A percentile compares a stretch with the other conserved stretches of the same genome.
Evolutionary conservation across 2,329 filamentous ascomycete species (phyloP).

Genomic region (Stenocarpella maydis): DNA sequence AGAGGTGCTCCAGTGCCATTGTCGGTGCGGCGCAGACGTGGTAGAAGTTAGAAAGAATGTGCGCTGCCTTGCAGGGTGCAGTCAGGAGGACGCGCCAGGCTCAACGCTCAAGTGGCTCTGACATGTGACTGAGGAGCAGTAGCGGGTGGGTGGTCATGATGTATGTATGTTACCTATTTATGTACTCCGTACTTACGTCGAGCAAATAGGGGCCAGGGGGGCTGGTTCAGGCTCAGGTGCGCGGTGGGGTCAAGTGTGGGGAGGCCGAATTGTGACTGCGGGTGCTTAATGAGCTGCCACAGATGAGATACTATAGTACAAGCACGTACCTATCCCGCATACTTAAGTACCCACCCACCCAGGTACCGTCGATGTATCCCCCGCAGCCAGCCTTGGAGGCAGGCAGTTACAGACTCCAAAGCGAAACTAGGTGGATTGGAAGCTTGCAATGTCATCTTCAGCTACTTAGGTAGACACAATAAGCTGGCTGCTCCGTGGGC

Average conservation of each 20-base stretch:
- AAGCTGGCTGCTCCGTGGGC: not conserved
- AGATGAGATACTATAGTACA: not conserved
- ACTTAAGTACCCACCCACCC: not conserved
- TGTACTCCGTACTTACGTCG: not conserved
- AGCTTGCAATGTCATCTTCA: no score
- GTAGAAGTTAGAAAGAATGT: not conserved
- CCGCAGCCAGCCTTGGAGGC: no score
- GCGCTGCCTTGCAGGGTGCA: not conserved
- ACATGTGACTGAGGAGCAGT: conserved; percentile 16
- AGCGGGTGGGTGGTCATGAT: not conserved
- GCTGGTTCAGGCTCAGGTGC: not conserved
- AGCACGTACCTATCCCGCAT: not conserved
- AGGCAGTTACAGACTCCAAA: not conserved
- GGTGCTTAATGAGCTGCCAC: conserved; percentile 9
- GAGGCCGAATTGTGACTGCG: not conserved
- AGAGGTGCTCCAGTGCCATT: conserved; percentile 6
- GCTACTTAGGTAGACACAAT: no score
- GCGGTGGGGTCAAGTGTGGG: conserved; percentile 9
- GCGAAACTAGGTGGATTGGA: no score
- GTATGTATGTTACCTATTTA: not conserved
- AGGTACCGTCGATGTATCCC: not conserved
- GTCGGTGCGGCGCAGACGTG: not conserved
- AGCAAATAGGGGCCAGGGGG: conserved; percentile 25
- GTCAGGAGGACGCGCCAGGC: not conserved
- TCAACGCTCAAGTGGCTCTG: conserved; percentile 5